Percentiles rank a stretch among this genome's conserved stretches.
phyloP scores from a whole-genome alignment of 176 grass and related monocot species.

The Chloris gayana region DNA sequence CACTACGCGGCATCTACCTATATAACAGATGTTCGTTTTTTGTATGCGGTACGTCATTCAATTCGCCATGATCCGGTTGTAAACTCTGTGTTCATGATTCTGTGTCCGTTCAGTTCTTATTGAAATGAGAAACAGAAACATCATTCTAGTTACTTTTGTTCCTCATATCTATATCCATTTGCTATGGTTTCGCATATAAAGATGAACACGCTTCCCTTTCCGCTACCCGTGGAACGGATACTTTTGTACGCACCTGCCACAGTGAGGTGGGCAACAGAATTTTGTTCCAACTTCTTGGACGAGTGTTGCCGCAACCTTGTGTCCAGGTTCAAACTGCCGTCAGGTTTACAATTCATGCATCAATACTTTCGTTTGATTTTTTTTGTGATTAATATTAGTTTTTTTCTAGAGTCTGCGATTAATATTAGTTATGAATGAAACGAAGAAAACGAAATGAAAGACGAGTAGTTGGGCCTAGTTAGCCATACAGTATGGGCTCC shows the following conservation, averaged over 20 bases:
- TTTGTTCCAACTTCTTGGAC: constrained; percentile 7
- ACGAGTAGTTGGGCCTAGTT: too few species aligned
- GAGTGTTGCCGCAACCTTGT: background rate
- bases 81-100: background rate
- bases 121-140: background rate
- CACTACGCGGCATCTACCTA: background rate
- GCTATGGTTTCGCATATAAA: background rate
- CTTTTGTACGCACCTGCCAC: constrained; percentile 19
- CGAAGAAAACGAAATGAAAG: too few species aligned
- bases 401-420: too few species aligned
- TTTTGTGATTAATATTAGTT: too few species aligned
- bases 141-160: background rate
- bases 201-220: background rate
- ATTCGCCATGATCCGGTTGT: too few species aligned
- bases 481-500: too few species aligned
- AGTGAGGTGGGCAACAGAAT: constrained; percentile 19
- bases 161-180: background rate
- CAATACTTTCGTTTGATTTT: background rate
- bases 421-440: too few species aligned
- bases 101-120: background rate
- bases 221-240: background rate
- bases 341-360: background rate
- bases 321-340: constrained; percentile 3
- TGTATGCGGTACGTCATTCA: background rate
- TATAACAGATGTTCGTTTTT: background rate